These are phyloP conservation scores for Leishmania arabica DNA, from an alignment of 208 protist species.

Conservation along the genomic window DNA sequence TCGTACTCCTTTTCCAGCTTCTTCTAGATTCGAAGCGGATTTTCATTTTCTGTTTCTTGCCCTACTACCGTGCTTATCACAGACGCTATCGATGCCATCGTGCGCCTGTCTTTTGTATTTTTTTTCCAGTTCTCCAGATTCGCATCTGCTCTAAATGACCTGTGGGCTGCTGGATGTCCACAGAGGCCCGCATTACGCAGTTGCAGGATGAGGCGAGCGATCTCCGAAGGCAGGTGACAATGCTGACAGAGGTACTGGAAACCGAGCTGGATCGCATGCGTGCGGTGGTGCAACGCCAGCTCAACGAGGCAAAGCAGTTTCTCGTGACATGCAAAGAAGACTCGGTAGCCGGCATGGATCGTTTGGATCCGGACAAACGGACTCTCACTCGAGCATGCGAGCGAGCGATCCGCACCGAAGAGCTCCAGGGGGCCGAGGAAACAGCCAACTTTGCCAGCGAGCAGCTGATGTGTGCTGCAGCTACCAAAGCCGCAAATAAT, in stretches of 20 bases:
- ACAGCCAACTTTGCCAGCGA: not conserved
- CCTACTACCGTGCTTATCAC: not conserved
- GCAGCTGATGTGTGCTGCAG: not conserved
- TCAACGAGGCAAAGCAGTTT: conserved; percentile 14
- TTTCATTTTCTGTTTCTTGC: not conserved
- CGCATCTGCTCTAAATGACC: not conserved
- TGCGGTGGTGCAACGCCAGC: conserved; percentile 7
- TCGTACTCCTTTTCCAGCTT: not conserved
- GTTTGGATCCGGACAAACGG: conserved; percentile 6
- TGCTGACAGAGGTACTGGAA: conserved; percentile 12
- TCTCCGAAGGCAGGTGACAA: conserved; percentile 12
- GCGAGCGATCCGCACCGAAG: conserved; percentile 7
- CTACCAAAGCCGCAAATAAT: not conserved
- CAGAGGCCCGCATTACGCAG: conserved; percentile 17
- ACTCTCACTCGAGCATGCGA: conserved; percentile 5
- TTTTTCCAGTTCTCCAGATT: not conserved
- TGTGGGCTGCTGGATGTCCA: conserved; percentile 7
- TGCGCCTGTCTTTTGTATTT: too few species aligned
- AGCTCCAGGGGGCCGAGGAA: not conserved
- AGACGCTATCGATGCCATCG: not conserved
- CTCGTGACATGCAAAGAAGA: conserved; percentile 5
- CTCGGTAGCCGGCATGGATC: conserved; percentile 4
- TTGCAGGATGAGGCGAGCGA: conserved; percentile 13
- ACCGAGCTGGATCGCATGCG: conserved; percentile 14
- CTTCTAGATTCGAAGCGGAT: not conserved